Percentiles rank a stretch among this genome's conserved stretches.
phyloP scores from a whole-genome alignment of 495 filamentous ascomycete genomes.

The Penicillium ucsense region DNA sequence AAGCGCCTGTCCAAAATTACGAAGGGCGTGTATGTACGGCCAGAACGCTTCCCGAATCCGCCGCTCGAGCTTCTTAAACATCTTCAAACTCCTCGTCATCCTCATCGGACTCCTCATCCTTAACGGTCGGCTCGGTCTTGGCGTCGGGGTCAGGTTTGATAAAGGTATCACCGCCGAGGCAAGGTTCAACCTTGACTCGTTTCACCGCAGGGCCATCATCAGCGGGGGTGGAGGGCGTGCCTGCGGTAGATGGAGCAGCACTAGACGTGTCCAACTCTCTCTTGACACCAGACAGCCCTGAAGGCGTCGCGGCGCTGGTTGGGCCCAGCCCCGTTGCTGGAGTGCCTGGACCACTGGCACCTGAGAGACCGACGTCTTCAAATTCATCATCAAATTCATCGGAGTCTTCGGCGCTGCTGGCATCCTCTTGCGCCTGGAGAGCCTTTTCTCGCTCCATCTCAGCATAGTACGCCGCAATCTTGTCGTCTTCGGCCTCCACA shows the following conservation, averaged over 20 bases:
- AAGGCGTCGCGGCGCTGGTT: slow-evolving; percentile 21
- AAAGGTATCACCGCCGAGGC: not conserved
- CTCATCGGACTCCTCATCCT: slow-evolving; percentile 40
- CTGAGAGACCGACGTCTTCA: slow-evolving; percentile 38
- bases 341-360: slow-evolving; percentile 27
- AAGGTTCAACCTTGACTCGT: slow-evolving; percentile 30
- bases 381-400: slow-evolving; percentile 42
- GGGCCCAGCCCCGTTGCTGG: slow-evolving; percentile 22
- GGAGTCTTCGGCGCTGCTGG: slow-evolving; percentile 37
- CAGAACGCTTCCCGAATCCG: too few species aligned
- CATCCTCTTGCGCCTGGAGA: slow-evolving; percentile 36
- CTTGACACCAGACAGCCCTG: slow-evolving; percentile 22
- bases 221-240: slow-evolving; percentile 30
- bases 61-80: slow-evolving; percentile 15
- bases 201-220: slow-evolving; percentile 36
- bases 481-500: slow-evolving; percentile 35
- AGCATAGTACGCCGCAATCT: slow-evolving; percentile 42
- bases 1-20: not conserved
- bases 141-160: slow-evolving; percentile 24
- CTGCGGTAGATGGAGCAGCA: slow-evolving; percentile 31
- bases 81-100: slow-evolving; percentile 48
- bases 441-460: slow-evolving; percentile 42
- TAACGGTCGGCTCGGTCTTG: slow-evolving; percentile 3
- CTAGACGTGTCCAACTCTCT: slow-evolving; percentile 34
- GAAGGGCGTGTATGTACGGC: not conserved